phyloP scores from a whole-genome alignment of 2,329 filamentous ascomycete species.

The Claviceps cyperi region DNA sequence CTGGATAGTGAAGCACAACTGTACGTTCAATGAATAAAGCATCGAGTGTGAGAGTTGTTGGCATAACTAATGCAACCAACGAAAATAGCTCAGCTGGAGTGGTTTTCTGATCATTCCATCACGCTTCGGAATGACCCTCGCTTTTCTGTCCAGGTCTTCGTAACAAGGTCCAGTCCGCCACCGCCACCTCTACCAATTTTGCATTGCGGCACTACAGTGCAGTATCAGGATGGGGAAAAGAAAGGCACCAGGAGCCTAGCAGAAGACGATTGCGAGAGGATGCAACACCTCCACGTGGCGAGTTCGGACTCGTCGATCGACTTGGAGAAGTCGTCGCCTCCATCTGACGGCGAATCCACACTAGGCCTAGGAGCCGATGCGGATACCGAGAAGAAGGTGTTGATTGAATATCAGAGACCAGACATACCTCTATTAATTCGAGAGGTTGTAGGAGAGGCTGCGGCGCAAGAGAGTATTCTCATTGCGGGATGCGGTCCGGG shows the following conservation, averaged over 20 bases:
- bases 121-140: constrained; percentile 16
- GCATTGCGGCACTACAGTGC: neutral
- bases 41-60: too few species aligned
- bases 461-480: constrained; percentile 20
- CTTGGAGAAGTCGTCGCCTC: constrained; percentile 7
- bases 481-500: constrained; percentile 33
- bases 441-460: constrained; percentile 14
- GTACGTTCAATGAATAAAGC: constrained; percentile 12
- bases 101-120: constrained; percentile 23
- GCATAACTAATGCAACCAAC: neutral
- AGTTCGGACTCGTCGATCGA: constrained; percentile 1
- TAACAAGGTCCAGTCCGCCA: constrained; percentile 15
- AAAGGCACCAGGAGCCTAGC: neutral
- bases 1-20: constrained; percentile 24
- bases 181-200: neutral
- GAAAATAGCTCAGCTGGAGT: constrained; percentile 19
- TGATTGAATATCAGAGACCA: constrained; percentile 21
- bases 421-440: constrained; percentile 22
- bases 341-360: constrained; percentile 9
- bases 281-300: neutral
- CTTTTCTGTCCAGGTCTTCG: constrained; percentile 19
- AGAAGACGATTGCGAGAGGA: neutral
- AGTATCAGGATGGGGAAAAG: neutral
- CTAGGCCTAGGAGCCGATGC: constrained; percentile 2
- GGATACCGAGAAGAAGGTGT: constrained; percentile 6